Base-by-base conservation (phyloP, 306 rosid species). In the Medicago truncatula region DNA sequence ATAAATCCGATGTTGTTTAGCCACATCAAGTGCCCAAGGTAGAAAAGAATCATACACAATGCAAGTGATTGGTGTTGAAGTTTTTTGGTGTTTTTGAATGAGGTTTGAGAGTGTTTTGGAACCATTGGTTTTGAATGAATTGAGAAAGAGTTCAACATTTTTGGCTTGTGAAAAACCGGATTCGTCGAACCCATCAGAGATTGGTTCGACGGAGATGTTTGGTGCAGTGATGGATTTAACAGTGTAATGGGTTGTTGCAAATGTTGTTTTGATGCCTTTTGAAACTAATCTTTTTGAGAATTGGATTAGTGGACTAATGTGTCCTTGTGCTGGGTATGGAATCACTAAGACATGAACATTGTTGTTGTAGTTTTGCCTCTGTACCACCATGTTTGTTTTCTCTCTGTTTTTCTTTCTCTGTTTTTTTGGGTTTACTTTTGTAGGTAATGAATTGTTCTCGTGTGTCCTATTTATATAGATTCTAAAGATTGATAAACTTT, bases 151-250 rank as follows among this genome's bases (percentile, higher is more conserved):
- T 12, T 74, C 73, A 1, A 78, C 91, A 9, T 75, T 50, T 9
- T 40, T 49, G n/a, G 83, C 86, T 67, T 88, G 84, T 4, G 91
- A 78, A 38, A 80, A 87, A 39, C 93, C 93, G 0, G 73, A 36
- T 0, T 80, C 8, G 71, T 88, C 91, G 46, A 88, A 87, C 6
- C 96, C 93, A 2, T 90, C 93, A 0, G 93, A 90, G 75, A 90
- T 91, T 0, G 91, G 73, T 25, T 87, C 90, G 1, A 91, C 90
- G 0, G 13, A 54, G 0, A 88, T 46, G 84, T 74, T 81, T 2
- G 78, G 39, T 0, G 87, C 78, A 15, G 44, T 4, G 47, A 91
- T 84, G 78, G 86, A 79, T 10, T 71, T 53, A 4, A 78, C 59
- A 0, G 88, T 84, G 82, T 87, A 87, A 7, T 77, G 80, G 8